These are phyloP conservation scores for Fusarium palustre DNA, from an alignment of 2,329 filamentous ascomycete species.

Conservation along the genomic window DNA sequence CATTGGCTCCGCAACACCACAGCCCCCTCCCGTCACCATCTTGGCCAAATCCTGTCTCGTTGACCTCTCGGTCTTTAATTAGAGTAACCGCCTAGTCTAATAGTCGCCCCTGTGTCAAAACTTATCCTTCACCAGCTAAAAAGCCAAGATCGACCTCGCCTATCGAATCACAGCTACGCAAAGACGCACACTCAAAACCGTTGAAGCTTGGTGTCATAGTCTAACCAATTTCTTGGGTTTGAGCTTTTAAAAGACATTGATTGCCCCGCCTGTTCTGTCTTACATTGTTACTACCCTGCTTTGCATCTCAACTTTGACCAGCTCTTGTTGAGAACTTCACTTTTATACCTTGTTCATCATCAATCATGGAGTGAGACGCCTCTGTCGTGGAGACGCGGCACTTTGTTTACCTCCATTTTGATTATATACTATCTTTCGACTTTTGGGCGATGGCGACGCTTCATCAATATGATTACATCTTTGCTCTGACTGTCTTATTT, in stretches of 20 bases:
- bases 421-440: not conserved
- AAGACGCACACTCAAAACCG: constrained; percentile 34
- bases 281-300: not conserved
- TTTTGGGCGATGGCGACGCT: constrained; percentile 52
- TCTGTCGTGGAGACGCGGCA: constrained; percentile 34
- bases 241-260: constrained; percentile 7
- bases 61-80: constrained; percentile 6
- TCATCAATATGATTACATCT: constrained; percentile 66
- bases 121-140: not conserved
- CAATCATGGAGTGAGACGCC: constrained; percentile 39
- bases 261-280: constrained; percentile 1
- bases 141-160: constrained; percentile 23
- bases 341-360: constrained; percentile 1
- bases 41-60: not conserved
- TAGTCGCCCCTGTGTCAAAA: constrained; percentile 2
- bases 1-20: constrained; percentile 34
- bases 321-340: constrained; percentile 22
- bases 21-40: not conserved
- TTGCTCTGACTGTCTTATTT: constrained; percentile 67
- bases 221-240: constrained; percentile 34
- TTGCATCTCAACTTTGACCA: constrained; percentile 4
- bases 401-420: not conserved
- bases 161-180: constrained; percentile 39
- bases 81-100: not conserved
- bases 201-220: constrained; percentile 6